Evolutionary conservation across 2,329 filamentous ascomycete genomes (phyloP).

Genomic region (Drechslera avenae): DNA sequence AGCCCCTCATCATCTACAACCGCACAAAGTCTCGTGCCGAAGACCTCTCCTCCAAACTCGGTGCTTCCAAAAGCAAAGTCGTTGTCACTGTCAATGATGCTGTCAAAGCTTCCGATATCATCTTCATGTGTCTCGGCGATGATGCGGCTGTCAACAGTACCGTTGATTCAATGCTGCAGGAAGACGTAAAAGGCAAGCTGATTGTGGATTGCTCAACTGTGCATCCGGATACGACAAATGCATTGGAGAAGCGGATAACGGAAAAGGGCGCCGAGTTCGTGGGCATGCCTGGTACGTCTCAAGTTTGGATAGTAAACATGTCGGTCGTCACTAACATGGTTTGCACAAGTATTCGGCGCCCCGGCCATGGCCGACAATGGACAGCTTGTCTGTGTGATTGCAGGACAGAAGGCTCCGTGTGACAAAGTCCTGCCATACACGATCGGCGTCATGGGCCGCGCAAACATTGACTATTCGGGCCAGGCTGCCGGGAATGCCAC

Average conservation of each 20-base stretch:
- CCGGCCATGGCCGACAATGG: conserved; percentile 73
- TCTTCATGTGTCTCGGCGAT: conserved; percentile 82
- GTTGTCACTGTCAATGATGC: conserved; percentile 68
- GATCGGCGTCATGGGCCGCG: conserved; percentile 71
- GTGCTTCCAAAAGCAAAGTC: conserved; percentile 66
- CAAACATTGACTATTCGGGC: conserved; percentile 71
- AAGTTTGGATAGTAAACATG: background rate
- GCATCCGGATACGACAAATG: conserved; percentile 78
- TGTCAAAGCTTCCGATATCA: conserved; percentile 71
- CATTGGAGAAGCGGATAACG: conserved; percentile 63
- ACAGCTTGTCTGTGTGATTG: conserved; percentile 73
- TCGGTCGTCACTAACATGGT: conserved; percentile 18
- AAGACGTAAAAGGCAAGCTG: conserved; percentile 70
- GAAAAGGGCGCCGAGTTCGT: conserved; percentile 73
- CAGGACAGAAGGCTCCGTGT: conserved; percentile 66
- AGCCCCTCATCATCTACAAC: conserved; percentile 80
- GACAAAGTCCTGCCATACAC: conserved; percentile 71
- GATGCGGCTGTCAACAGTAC: conserved; percentile 72
- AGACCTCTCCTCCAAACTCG: conserved; percentile 66
- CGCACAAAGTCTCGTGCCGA: conserved; percentile 70
- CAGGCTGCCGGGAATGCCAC: conserved; percentile 72
- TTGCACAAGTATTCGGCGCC: conserved; percentile 68
- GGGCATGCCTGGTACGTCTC: conserved; percentile 61
- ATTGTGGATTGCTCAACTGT: conserved; percentile 89
- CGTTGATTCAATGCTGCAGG: conserved; percentile 62